These are phyloP conservation scores for Phaeodactylum tricornutum DNA, from an alignment of 108 stramenopile species.

Conservation along the genomic window DNA sequence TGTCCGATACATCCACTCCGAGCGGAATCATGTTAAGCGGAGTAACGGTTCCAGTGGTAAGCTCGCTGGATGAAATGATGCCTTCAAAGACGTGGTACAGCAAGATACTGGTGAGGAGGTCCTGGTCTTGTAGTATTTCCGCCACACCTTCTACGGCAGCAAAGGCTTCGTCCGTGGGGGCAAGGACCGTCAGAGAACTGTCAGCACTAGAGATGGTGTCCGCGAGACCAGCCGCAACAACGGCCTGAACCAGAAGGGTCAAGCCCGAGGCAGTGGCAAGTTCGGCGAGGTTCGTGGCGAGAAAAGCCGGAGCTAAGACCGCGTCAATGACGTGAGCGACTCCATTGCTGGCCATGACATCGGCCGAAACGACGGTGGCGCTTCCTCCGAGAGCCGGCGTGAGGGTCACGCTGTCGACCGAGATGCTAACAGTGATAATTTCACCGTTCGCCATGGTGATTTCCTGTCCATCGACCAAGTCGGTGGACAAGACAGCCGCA, in stretches of 20 bases:
- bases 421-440: neutral
- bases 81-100: conserved; percentile 14
- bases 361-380: conserved; percentile 11
- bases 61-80: neutral
- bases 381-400: neutral
- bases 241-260: conserved; percentile 18
- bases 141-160: neutral
- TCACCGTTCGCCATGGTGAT: conserved; percentile 1
- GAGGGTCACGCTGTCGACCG: too few relatives aligned
- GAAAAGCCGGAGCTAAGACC: conserved; percentile 13
- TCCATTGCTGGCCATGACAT: conserved; percentile 36
- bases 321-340: conserved; percentile 40
- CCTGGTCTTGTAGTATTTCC: conserved; percentile 3
- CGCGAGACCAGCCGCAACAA: conserved; percentile 21
- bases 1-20: too few relatives aligned
- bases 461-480: neutral
- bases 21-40: too few relatives aligned
- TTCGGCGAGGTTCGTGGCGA: conserved; percentile 3
- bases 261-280: conserved; percentile 12
- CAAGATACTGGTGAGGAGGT: conserved; percentile 4
- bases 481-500: neutral
- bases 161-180: conserved; percentile 20
- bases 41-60: too few relatives aligned
- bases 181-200: conserved; percentile 3
- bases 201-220: neutral